Conservation (phyloP, 306 rosid species). For the Geum urbanum region DNA sequence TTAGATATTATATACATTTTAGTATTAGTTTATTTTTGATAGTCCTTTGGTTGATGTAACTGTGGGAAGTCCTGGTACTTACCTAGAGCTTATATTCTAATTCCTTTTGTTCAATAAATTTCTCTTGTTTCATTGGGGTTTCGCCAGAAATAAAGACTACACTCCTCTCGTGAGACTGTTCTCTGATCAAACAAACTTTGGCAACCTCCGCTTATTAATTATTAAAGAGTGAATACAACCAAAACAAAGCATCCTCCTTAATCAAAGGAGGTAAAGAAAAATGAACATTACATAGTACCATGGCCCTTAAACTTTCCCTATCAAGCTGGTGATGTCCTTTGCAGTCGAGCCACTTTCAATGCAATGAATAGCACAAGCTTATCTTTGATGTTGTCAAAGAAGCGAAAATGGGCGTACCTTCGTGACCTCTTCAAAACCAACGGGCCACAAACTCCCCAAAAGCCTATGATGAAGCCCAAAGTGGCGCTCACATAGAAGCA, state of each 20-base stretch:
- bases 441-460: neutral
- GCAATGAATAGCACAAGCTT: neutral
- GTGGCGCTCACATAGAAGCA: neutral
- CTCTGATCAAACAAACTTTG: too few relatives aligned
- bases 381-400: slow-evolving; percentile 1
- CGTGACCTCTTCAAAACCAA: neutral
- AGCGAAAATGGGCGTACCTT: neutral
- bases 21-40: neutral
- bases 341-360: neutral
- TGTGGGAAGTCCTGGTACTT: too few relatives aligned
- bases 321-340: neutral
- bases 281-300: too few relatives aligned
- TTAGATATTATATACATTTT: neutral
- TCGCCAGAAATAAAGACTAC: too few relatives aligned
- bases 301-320: neutral
- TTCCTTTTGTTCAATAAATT: too few relatives aligned
- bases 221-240: too few relatives aligned
- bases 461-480: neutral
- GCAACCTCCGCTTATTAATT: too few relatives aligned
- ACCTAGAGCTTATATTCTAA: too few relatives aligned
- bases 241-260: too few relatives aligned
- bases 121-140: too few relatives aligned
- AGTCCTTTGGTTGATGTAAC: neutral
- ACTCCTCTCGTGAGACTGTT: too few relatives aligned
- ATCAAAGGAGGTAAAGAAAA: too few relatives aligned